Conservation (phyloP, 2,329 filamentous ascomycete genomes). For the Didymella keratinophila region DNA sequence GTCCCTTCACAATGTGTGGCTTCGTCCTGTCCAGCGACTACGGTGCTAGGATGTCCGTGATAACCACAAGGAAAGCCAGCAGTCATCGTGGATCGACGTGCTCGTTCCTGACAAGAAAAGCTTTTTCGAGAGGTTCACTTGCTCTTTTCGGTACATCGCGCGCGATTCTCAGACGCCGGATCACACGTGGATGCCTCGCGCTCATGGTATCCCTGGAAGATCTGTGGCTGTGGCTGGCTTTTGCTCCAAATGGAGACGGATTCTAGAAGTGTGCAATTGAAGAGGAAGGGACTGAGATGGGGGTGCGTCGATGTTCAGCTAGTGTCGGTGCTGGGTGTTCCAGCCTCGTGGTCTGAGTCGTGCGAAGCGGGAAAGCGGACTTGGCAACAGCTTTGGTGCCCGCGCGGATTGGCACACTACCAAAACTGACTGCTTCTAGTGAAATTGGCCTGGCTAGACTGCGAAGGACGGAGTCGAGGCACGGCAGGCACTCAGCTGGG, state of each 20-base stretch:
- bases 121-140: neutral
- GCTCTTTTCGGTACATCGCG: neutral
- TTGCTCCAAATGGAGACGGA: neutral
- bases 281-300: neutral
- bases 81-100: neutral
- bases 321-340: neutral
- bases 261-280: neutral
- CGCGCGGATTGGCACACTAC: neutral
- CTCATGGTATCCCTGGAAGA: neutral
- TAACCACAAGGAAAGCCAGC: neutral
- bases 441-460: neutral
- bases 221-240: neutral
- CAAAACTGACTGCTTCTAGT: neutral
- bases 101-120: neutral
- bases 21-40: neutral
- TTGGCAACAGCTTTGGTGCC: neutral
- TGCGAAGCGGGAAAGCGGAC: neutral
- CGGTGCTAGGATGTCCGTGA: neutral
- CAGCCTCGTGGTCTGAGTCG: constrained; percentile 2
- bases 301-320: neutral
- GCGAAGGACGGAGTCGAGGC: neutral
- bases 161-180: neutral
- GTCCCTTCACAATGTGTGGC: neutral
- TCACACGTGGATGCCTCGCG: neutral
- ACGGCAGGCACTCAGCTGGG: neutral